Evolutionary conservation across 352 stramenopile genomes (phyloP).

Genomic region (Phytophthora citrophthora): DNA sequence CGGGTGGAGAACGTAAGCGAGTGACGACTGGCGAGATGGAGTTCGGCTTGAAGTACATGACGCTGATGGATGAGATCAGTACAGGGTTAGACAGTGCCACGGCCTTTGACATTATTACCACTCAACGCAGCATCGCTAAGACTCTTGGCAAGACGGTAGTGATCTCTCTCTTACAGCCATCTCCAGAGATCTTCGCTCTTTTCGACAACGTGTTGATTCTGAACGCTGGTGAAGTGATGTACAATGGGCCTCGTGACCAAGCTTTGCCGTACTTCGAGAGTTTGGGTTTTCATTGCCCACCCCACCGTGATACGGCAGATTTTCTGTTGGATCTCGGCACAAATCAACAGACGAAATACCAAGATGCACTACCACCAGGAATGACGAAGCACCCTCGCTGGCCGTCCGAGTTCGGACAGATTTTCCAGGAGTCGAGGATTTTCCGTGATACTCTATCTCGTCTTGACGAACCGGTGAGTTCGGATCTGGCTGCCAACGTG

Average conservation of each 20-base stretch:
- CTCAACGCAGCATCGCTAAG: conserved; percentile 50
- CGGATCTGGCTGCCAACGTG: conserved; percentile 68
- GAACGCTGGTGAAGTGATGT: conserved; percentile 90
- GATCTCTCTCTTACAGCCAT: conserved; percentile 88
- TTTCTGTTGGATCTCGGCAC: conserved; percentile 59
- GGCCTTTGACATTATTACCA: conserved; percentile 65
- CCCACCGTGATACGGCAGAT: conserved; percentile 44
- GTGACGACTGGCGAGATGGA: conserved; percentile 87
- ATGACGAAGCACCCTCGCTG: conserved; percentile 9
- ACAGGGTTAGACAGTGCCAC: conserved; percentile 61
- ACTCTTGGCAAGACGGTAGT: conserved; percentile 62
- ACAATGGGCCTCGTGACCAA: conserved; percentile 37
- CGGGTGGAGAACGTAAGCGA: conserved; percentile 66
- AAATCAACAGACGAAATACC: conserved; percentile 48
- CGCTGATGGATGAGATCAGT: conserved; percentile 85
- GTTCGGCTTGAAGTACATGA: conserved; percentile 66
- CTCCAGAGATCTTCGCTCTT: conserved; percentile 91
- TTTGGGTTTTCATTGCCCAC: conserved; percentile 48
- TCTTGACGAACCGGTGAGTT: conserved; percentile 32
- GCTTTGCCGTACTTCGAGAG: conserved; percentile 51
- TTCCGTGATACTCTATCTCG: conserved; percentile 44
- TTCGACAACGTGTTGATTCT: conserved; percentile 96
- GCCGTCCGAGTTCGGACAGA: conserved; percentile 42
- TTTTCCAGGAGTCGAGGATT: conserved; percentile 52
- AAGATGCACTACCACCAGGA: background rate